Percentiles rank a stretch among this genome's conserved stretches.
phyloP scores from a whole-genome alignment of 495 filamentous ascomycete genomes.

The Trichoderma gamsii region DNA sequence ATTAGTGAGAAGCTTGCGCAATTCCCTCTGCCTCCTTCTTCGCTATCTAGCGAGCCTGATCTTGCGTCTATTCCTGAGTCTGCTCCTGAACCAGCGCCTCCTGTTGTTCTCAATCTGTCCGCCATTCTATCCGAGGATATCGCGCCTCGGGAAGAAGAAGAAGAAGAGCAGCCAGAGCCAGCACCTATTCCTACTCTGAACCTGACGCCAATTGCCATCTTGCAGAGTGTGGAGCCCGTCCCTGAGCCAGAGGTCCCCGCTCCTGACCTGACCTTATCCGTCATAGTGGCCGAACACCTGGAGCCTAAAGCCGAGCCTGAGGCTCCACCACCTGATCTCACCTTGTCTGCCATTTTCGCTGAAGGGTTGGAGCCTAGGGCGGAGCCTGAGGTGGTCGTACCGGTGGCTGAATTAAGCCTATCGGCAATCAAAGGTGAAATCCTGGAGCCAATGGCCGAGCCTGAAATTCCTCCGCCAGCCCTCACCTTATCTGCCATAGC shows the following conservation, averaged over 20 bases:
- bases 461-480: constrained; percentile 19
- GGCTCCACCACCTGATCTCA: constrained; percentile 22
- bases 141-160: constrained; percentile 21
- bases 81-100: constrained; percentile 7
- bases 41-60: constrained; percentile 24
- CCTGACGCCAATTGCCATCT: constrained; percentile 23
- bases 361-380: constrained; percentile 26
- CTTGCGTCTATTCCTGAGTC: constrained; percentile 7
- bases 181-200: constrained; percentile 19
- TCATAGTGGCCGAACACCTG: constrained; percentile 22
- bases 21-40: constrained; percentile 42
- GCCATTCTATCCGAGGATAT: constrained; percentile 27
- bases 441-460: constrained; percentile 23
- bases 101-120: constrained; percentile 25
- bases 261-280: constrained; percentile 22
- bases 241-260: constrained; percentile 22
- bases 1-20: constrained; percentile 39
- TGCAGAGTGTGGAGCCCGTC: constrained; percentile 27
- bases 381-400: constrained; percentile 22
- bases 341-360: constrained; percentile 20
- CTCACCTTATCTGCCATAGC: constrained; percentile 30
- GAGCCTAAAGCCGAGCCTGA: constrained; percentile 27
- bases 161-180: constrained; percentile 18
- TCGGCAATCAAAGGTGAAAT: constrained; percentile 26
- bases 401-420: constrained; percentile 23